Conservation (phyloP, 2,329 filamentous ascomycete species). For the Pseudocercospora macadamiae region DNA sequence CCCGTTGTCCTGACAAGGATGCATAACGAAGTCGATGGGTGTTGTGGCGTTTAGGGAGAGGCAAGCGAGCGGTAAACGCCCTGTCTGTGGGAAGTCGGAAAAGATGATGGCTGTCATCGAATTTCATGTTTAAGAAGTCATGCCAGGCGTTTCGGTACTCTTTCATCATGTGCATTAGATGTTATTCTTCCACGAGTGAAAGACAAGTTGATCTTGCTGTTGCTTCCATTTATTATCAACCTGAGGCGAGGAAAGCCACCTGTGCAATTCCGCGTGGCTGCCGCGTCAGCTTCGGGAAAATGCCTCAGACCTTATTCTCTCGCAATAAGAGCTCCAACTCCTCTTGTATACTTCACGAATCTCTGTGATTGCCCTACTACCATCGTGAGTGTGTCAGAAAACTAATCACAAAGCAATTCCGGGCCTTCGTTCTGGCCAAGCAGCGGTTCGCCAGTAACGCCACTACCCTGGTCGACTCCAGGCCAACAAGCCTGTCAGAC, state of each 20-base stretch:
- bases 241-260: not conserved
- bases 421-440: no score
- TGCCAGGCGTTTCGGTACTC: slow-evolving; percentile 9
- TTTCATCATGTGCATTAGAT: slow-evolving; percentile 10
- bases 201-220: no score
- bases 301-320: no score
- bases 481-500: not conserved
- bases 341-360: no score
- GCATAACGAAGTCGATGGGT: slow-evolving; percentile 18
- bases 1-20: not conserved
- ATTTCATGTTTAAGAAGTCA: not conserved
- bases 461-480: not conserved
- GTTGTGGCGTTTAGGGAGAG: slow-evolving; percentile 17
- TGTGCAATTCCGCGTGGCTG: no score
- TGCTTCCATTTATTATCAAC: slow-evolving; percentile 39
- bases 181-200: slow-evolving; percentile 5
- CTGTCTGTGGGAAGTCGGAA: not conserved
- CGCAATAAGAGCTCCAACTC: no score
- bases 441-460: not conserved
- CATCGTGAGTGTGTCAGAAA: no score
- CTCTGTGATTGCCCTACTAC: no score
- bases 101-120: slow-evolving; percentile 6
- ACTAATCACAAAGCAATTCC: no score
- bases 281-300: no score
- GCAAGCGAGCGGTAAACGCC: slow-evolving; percentile 15